Conservation (phyloP, 352 stramenopile genomes). For the Pseudoperonospora humuli region DNA sequence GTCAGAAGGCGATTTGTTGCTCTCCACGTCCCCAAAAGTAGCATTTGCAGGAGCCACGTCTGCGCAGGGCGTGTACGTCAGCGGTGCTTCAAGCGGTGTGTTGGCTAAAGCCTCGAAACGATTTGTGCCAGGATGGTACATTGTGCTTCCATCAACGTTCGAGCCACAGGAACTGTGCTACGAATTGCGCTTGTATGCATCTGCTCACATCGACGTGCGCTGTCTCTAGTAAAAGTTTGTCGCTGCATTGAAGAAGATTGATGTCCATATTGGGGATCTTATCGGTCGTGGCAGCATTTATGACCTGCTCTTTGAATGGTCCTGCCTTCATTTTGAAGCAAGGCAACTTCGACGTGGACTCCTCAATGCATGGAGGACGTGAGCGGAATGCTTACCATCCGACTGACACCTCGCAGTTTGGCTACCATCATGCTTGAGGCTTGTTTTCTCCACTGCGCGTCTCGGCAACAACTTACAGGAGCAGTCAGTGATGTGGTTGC, state of each 20-base stretch:
- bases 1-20: conserved; percentile 40
- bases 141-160: conserved; percentile 70
- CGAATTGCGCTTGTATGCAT: conserved; percentile 52
- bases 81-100: conserved; percentile 46
- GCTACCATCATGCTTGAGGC: conserved; percentile 8
- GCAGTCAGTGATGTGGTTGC: conserved; percentile 5
- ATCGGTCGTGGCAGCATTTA: conserved; percentile 10
- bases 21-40: conserved; percentile 52
- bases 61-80: conserved; percentile 44
- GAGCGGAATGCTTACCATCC: conserved; percentile 6
- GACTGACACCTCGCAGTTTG: conserved; percentile 7
- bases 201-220: conserved; percentile 30
- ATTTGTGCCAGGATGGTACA: conserved; percentile 54
- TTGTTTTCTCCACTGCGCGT: neutral
- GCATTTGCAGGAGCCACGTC: conserved; percentile 51
- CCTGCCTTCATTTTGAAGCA: too few species aligned
- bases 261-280: conserved; percentile 12
- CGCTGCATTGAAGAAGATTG: conserved; percentile 6
- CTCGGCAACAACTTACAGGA: conserved; percentile 16
- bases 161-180: conserved; percentile 50
- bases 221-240: conserved; percentile 17
- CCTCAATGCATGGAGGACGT: too few species aligned
- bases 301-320: too few species aligned
- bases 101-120: conserved; percentile 25
- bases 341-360: too few species aligned